Percentiles rank a stretch among this genome's conserved stretches.
Conservation (phyloP, 495 filamentous ascomycete genomes). For the Penicillium alfredii region DNA sequence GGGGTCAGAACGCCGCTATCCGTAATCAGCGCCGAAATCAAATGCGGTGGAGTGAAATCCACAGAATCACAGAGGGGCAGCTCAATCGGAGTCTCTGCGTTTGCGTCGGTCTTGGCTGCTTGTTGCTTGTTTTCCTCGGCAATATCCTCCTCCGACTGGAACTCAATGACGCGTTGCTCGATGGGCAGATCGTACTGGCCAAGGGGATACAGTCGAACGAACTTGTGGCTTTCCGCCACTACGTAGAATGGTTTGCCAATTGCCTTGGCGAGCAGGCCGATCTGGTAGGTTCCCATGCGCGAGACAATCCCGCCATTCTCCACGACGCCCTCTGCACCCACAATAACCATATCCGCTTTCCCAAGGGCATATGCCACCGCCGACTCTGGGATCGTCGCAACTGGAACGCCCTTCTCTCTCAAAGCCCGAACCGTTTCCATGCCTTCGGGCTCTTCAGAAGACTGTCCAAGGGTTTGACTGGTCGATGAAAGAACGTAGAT, state of each 20-base stretch:
- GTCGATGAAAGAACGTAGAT: conserved; percentile 63
- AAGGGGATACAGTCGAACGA: conserved; percentile 74
- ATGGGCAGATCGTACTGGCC: conserved; percentile 73
- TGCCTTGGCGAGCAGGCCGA: conserved; percentile 73
- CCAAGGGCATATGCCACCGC: conserved; percentile 81
- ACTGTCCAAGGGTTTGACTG: conserved; percentile 23
- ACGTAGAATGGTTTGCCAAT: conserved; percentile 81
- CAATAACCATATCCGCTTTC: conserved; percentile 75
- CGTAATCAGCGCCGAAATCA: conserved; percentile 75
- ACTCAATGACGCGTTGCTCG: conserved; percentile 68
- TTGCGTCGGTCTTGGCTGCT: conserved; percentile 5
- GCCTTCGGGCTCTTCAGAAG: conserved; percentile 48
- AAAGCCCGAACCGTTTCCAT: conserved; percentile 60
- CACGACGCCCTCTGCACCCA: conserved; percentile 90
- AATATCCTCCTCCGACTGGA: conserved; percentile 50
- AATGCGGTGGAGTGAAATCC: conserved; percentile 80
- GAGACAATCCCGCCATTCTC: conserved; percentile 91
- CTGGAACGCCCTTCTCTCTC: conserved; percentile 66
- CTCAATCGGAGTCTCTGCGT: conserved; percentile 24
- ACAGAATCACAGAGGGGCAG: conserved; percentile 51
- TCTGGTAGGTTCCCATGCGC: conserved; percentile 85
- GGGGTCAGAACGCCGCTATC: conserved; percentile 70
- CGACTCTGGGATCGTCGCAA: conserved; percentile 74
- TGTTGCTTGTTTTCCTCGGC: conserved; percentile 36
- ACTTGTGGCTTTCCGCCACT: conserved; percentile 92